Evolutionary conservation across 1,139 yeast species (phyloP), one percentile per base, ranked within the genome.

Genomic region (Yamadazyma dushanensis): DNA sequence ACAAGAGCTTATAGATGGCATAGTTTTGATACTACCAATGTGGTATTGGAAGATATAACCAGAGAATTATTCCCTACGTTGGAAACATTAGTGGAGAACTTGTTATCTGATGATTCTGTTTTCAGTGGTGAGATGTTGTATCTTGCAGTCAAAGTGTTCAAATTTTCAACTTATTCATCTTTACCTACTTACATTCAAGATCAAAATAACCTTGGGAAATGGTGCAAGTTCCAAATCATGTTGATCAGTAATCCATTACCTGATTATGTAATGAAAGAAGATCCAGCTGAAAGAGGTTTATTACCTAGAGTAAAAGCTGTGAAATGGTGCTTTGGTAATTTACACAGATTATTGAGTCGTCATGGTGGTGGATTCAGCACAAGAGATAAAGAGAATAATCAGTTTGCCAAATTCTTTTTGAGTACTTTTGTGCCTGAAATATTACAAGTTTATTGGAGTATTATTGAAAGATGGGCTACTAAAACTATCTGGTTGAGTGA

Each of bases 271-370:
- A 44, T 64, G 48, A 54, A 63, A n/a, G 68, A 69, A 32, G 71
- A 67, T 26, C 50, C 56, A 5, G 76, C 67, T 21, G 45, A 51
- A 17, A 60, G 73, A 45, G 46, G 53, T 3, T 45, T 54, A 16
- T 70, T 71, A 47, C 78, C 76, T 28, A 60, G 85, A 47, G 67
- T 77, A 17, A 81, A 80, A 49, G 72, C 83, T 25, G 76, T 78
- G 36, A 83, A 83, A 57, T 83, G 90, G 90, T 78, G 82, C 35
- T 81, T 78, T 56, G 88, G 82, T 19, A 83, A 83, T 50, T 58
- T 83, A 38, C 77, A 78, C 45, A 68, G 83, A 49, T 65, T 83
- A 32, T 74, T 73, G 43, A 62, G 72, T 37, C 76, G 77, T 51
- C 81, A 75, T 49, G 80, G 79, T 20, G 78, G 77, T 21, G 73